Base-by-base conservation (phyloP, 441 rosid genomes). In the California macrophylla region DNA sequence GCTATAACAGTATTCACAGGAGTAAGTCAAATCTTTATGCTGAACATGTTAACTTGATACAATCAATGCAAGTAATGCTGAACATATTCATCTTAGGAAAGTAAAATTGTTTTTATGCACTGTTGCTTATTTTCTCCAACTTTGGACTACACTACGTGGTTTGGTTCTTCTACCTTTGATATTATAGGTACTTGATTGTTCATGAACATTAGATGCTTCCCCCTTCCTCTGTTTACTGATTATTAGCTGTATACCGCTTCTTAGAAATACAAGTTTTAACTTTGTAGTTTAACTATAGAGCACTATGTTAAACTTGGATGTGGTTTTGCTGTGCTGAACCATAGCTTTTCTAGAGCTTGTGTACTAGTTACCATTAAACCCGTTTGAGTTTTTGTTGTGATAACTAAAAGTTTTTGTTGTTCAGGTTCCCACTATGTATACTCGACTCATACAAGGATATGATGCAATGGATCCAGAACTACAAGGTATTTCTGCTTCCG, bases 351-450 rank as follows among this genome's bases (percentile, higher is more conserved):
- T 29, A 28, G 26, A 66, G 67, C 38, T 18, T 62, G 50, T 76
- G 50, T 73, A 16, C 71, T 67, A 70, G n/a, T 40, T 7, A 70
- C 29, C 26, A 9, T 21, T 20, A 13, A 61, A 61, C 34, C 18
- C 10, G 25, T 25, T 52, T 18, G 4, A 20, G 61, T 18, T 52
- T 20, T 52, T 61, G 2, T 7, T 25, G 28, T 12, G 64, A 56
- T 36, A n/a, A 21, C 0, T 71, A 62, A n/a, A 38, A 70, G 62
- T 75, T 65, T 8, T 66, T 72, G 50, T 66, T 67, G 29, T 62
- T 21, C 72, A 94, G 99, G 97, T 94, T 69, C 98, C 99, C 58
- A 92, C 98, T 52, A 94, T 94, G 91, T 92, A 94, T 74, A 82
- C 89, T 47, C 86, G 97, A 66, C 77, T 94, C 77, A 94, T 94